Evolutionary conservation across 306 rosid species (phyloP).

Genomic region (Rosa lucieae): DNA sequence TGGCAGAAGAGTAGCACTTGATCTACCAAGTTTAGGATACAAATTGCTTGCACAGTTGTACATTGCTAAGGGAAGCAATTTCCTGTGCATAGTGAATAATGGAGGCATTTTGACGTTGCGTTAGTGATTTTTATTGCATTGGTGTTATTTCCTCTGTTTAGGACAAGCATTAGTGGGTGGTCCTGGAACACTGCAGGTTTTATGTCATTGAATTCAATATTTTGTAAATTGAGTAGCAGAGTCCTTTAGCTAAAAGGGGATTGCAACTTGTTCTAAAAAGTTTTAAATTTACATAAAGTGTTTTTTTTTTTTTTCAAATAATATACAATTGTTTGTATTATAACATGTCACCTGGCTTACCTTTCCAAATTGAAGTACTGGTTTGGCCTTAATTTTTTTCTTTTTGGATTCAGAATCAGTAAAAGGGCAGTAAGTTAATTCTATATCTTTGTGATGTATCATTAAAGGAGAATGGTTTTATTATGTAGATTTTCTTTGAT

Average conservation of each 20-base stretch:
- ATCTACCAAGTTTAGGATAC: constrained; percentile 7
- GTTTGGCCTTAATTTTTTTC: too few relatives aligned
- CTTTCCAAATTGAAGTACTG: too few relatives aligned
- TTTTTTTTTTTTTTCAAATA: too few relatives aligned
- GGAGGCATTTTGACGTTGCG: not conserved
- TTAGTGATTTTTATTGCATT: not conserved
- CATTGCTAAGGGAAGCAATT: not conserved
- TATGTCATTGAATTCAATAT: constrained; percentile 2
- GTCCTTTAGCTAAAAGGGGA: not conserved
- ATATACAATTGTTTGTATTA: too few relatives aligned
- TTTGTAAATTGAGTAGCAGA: not conserved
- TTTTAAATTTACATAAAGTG: not conserved
- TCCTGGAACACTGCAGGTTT: not conserved
- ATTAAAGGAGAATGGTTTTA: not conserved
- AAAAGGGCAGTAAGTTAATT: too few relatives aligned
- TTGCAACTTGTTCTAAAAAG: constrained; percentile 8
- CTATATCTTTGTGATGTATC: not conserved
- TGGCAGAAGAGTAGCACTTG: not conserved
- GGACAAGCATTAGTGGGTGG: not conserved
- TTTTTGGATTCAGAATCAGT: too few relatives aligned
- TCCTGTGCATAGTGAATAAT: not conserved
- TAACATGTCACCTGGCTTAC: too few relatives aligned
- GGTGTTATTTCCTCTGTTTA: not conserved
- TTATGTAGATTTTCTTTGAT: constrained; percentile 4
- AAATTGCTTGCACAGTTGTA: constrained; percentile 12